Evolutionary conservation across 2,329 filamentous ascomycete genomes (phyloP).

Genomic region (Scolecobasidium constrictum): DNA sequence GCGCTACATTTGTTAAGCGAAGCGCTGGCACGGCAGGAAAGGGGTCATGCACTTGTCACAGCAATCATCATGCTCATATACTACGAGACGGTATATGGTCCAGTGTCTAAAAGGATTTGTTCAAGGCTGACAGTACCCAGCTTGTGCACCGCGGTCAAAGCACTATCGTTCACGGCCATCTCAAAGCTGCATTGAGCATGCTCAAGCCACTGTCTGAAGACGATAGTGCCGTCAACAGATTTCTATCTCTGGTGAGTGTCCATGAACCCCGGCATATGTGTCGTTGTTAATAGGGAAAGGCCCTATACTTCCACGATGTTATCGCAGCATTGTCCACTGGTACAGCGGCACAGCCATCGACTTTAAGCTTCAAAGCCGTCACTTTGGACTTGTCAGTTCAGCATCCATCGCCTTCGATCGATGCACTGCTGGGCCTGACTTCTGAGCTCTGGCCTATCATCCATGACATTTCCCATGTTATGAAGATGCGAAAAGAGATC

Average conservation of each 20-base stretch:
- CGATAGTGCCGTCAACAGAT: conserved; percentile 1
- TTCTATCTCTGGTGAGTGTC: conserved; percentile 1
- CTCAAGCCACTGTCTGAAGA: conserved; percentile 1
- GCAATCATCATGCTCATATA: conserved; percentile 6
- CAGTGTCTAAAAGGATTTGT: neutral
- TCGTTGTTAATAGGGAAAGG: no score
- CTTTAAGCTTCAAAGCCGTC: neutral
- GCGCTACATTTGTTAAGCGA: conserved; percentile 1
- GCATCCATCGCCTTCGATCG: neutral
- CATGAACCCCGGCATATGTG: no score
- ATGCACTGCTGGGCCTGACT: conserved; percentile 2
- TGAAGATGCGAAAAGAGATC: conserved; percentile 4
- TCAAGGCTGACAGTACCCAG: neutral
- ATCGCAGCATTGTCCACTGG: conserved; percentile 3
- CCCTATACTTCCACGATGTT: conserved; percentile 2
- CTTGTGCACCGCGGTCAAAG: conserved; percentile 3
- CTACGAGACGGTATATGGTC: conserved; percentile 3
- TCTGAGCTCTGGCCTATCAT: conserved; percentile 5
- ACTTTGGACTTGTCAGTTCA: neutral
- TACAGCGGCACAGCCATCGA: neutral
- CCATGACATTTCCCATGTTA: conserved; percentile 2
- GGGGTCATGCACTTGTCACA: neutral
- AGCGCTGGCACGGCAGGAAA: neutral
- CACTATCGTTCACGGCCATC: neutral
- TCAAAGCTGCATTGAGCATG: neutral